Conservation (phyloP, 1,139 yeast species). For the Barnettozyma hawaiiensis region DNA sequence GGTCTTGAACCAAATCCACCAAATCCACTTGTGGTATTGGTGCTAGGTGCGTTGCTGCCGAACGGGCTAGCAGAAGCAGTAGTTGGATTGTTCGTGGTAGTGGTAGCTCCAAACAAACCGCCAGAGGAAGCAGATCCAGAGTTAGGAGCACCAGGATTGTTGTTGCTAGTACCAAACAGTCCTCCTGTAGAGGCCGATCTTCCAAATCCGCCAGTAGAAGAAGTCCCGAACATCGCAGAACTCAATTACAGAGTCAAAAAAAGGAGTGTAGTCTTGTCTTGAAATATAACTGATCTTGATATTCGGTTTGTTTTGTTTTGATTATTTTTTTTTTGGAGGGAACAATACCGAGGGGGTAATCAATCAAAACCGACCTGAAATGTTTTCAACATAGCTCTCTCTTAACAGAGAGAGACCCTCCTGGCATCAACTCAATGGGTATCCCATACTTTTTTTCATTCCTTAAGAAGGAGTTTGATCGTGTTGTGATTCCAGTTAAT, state of each 20-base stretch:
- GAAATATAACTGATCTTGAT: too few species aligned
- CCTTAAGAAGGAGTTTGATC: conserved; percentile 67
- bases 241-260: background rate
- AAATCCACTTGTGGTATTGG: conserved; percentile 18
- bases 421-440: conserved; percentile 39
- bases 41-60: conserved; percentile 11
- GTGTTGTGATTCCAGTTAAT: conserved; percentile 61
- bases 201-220: conserved; percentile 18
- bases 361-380: background rate
- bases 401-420: too few species aligned
- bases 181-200: conserved; percentile 30
- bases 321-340: conserved; percentile 1
- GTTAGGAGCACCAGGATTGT: conserved; percentile 4
- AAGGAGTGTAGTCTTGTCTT: too few species aligned
- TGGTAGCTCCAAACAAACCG: conserved; percentile 16
- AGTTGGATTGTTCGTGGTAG: too few species aligned
- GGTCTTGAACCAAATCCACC: conserved; percentile 30
- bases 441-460: conserved; percentile 82
- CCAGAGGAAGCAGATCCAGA: conserved; percentile 5
- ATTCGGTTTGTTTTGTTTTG: background rate
- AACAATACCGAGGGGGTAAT: background rate
- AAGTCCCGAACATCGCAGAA: conserved; percentile 20
- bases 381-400: too few species aligned
- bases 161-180: conserved; percentile 27
- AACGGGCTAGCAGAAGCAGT: background rate